phyloP scores from a whole-genome alignment of 2,329 filamentous ascomycete species.

The Emericellopsis cladophorae region DNA sequence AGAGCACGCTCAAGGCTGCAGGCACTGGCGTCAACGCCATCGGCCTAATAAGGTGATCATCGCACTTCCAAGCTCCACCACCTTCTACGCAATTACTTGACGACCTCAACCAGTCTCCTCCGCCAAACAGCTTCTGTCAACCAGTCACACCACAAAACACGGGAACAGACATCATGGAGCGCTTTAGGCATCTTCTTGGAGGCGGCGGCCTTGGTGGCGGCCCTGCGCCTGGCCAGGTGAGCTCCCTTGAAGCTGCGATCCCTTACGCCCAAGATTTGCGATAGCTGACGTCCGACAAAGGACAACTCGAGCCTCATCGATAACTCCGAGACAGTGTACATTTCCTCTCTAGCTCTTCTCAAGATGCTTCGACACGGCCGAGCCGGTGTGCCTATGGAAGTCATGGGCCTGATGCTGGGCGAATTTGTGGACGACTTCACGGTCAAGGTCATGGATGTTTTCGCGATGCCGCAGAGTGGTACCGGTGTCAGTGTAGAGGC shows the following conservation, averaged over 20 bases:
- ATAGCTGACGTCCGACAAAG: slow-evolving; percentile 31
- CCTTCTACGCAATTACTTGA: background rate
- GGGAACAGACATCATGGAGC: slow-evolving; percentile 57
- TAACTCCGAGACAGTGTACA: slow-evolving; percentile 98
- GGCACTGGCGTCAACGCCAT: slow-evolving; percentile 18
- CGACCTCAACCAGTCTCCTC: background rate
- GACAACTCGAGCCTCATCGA: slow-evolving; percentile 89
- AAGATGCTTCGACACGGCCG: slow-evolving; percentile 98
- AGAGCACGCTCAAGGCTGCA: slow-evolving; percentile 14
- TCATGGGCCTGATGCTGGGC: slow-evolving; percentile 98
- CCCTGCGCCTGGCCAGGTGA: slow-evolving; percentile 25
- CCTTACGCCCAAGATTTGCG: background rate
- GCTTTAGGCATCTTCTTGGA: slow-evolving; percentile 79
- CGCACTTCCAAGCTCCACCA: slow-evolving; percentile 8
- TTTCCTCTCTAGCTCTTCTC: slow-evolving; percentile 88
- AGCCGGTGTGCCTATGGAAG: slow-evolving; percentile 98
- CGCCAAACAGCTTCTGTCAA: background rate
- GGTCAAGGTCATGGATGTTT: slow-evolving; percentile 94
- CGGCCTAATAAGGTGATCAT: slow-evolving; percentile 1
- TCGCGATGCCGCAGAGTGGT: slow-evolving; percentile 98
- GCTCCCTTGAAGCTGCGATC: slow-evolving; percentile 7
- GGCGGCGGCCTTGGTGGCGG: slow-evolving; percentile 48
- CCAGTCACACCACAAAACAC: background rate
- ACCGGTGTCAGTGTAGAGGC: slow-evolving; percentile 97
- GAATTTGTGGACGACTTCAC: slow-evolving; percentile 99